phyloP scores from a whole-genome alignment of 2,329 filamentous ascomycete species.

The Cladophialophora carrionii region DNA sequence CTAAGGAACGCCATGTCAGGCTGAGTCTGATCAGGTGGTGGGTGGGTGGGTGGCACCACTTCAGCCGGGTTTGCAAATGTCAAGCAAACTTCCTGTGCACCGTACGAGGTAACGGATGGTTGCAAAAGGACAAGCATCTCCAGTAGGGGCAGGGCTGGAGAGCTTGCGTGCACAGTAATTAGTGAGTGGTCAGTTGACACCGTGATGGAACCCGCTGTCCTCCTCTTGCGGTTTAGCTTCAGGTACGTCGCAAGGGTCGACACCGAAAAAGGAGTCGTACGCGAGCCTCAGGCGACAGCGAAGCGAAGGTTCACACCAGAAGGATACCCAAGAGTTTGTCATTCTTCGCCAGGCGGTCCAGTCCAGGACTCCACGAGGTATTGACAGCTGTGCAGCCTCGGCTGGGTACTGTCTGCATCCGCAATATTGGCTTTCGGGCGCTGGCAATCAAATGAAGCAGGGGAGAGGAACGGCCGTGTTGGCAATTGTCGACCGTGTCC shows the following conservation, averaged over 20 bases:
- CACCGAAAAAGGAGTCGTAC: constrained; percentile 9
- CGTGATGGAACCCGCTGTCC: constrained; percentile 22
- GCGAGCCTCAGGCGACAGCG: not conserved
- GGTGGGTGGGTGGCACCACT: constrained; percentile 20
- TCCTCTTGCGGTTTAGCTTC: constrained; percentile 23
- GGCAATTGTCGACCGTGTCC: not conserved
- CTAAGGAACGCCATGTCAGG: constrained; percentile 26
- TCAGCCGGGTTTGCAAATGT: constrained; percentile 8
- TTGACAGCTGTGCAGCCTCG: constrained; percentile 1
- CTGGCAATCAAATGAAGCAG: constrained; percentile 22
- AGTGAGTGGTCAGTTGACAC: constrained; percentile 11
- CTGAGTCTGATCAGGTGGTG: constrained; percentile 22
- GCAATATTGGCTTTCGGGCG: constrained; percentile 3
- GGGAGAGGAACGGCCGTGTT: not conserved
- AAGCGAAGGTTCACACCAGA: constrained; percentile 12
- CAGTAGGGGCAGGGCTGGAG: not conserved
- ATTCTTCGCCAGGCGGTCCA: constrained; percentile 6
- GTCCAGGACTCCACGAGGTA: constrained; percentile 15
- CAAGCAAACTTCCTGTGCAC: not conserved
- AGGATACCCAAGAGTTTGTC: constrained; percentile 16
- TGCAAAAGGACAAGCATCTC: constrained; percentile 21
- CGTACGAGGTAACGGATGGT: constrained; percentile 10
- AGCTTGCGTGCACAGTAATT: not conserved
- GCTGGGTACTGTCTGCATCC: not conserved
- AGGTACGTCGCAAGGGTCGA: constrained; percentile 31